Percentiles rank a stretch among this genome's conserved stretches.
These are phyloP conservation scores for Solanum aculeatissimum DNA, from an alignment of 305 asterid genomes.

Conservation along the genomic window DNA sequence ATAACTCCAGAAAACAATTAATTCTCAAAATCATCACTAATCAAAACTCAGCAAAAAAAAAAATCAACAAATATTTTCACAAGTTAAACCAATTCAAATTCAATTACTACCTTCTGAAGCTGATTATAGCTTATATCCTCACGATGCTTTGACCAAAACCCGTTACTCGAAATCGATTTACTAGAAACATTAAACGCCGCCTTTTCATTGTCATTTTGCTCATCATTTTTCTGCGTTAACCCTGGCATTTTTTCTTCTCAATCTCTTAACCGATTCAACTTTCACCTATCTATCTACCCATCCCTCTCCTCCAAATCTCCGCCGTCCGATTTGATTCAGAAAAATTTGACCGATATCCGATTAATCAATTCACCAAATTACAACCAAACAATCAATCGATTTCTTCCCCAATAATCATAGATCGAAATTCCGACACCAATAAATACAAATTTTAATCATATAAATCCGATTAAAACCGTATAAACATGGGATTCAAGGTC, in stretches of 20 bases:
- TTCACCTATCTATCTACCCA: conserved; percentile 6
- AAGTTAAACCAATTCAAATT: not conserved
- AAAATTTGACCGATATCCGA: not conserved
- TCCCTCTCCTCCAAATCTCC: conserved; percentile 12
- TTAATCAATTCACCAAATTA: not conserved
- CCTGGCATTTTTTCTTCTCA: conserved; percentile 48
- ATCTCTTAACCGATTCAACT: conserved; percentile 24
- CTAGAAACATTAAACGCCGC: conserved; percentile 20
- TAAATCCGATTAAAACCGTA: not conserved
- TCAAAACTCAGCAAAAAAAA: not conserved
- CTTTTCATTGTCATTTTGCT: conserved; percentile 27
- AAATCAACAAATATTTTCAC: not conserved
- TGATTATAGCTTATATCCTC: conserved; percentile 60
- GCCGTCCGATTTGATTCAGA: conserved; percentile 3
- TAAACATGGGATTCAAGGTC: not conserved
- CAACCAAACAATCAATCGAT: not conserved
- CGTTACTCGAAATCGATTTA: conserved; percentile 30
- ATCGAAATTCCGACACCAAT: not conserved
- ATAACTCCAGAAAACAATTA: not conserved
- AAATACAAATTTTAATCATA: not conserved
- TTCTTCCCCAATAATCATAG: not conserved
- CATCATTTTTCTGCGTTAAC: conserved; percentile 41
- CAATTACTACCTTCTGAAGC: conserved; percentile 70
- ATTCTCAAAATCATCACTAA: not conserved
- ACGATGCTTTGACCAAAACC: conserved; percentile 73